Conservation (phyloP, 2,329 filamentous ascomycete species). For the Beauveria medogensis region DNA sequence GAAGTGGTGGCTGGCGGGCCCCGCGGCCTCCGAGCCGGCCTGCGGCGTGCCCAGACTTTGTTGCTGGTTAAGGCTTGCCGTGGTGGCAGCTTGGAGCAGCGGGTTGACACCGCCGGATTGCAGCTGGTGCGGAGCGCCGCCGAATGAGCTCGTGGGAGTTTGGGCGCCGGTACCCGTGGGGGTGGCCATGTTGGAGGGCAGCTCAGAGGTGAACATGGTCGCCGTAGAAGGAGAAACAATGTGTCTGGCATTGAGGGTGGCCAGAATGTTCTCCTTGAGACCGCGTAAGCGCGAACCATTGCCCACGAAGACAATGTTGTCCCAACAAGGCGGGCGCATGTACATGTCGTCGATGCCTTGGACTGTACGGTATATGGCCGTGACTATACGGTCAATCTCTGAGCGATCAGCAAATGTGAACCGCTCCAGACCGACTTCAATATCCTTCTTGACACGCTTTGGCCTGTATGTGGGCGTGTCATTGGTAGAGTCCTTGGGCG, state of each 20-base stretch:
- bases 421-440: constrained; percentile 71
- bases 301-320: constrained; percentile 82
- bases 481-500: constrained; percentile 13
- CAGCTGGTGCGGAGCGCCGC: constrained; percentile 46
- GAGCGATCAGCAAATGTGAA: constrained; percentile 61
- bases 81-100: constrained; percentile 83
- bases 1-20: constrained; percentile 36
- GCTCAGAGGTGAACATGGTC: constrained; percentile 94
- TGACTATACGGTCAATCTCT: constrained; percentile 76
- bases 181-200: constrained; percentile 88
- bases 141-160: constrained; percentile 65
- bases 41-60: constrained; percentile 27
- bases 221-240: constrained; percentile 86
- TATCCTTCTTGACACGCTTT: constrained; percentile 54
- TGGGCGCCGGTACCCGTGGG: constrained; percentile 85
- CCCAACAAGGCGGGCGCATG: constrained; percentile 83
- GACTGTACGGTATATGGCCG: constrained; percentile 75
- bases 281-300: constrained; percentile 69
- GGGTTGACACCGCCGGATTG: constrained; percentile 64
- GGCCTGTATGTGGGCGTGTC: constrained; percentile 36
- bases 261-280: constrained; percentile 81
- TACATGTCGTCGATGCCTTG: constrained; percentile 76
- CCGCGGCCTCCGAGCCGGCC: constrained; percentile 32
- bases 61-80: constrained; percentile 44
- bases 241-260: constrained; percentile 72